Evolutionary conservation across 2,329 filamentous ascomycete species (phyloP), one percentile per base, ranked within the genome.

Genomic region (Fulvia fulva): DNA sequence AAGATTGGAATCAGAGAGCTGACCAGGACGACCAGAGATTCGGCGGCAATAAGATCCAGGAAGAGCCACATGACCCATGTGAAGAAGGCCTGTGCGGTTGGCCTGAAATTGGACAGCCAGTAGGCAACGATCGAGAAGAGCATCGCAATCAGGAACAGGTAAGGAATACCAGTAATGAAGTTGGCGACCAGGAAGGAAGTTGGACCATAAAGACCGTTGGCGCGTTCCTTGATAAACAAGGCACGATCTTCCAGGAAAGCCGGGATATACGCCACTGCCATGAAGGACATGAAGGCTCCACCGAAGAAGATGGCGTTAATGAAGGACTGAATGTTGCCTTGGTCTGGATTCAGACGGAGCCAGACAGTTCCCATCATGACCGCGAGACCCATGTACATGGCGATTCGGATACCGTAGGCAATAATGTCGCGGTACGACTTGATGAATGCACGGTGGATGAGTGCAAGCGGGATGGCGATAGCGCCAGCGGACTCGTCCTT

Each of bases 341-440:
- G 90, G 0, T 80, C 76, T 0, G 87, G 80, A 3, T 81, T 76
- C 2, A 96, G 79, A 5, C 90, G 84, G 14, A 95, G 76, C 87
- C 89, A 96, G 12, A 95, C 88, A 0, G 91, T 95, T 5, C 91
- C 90, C 87, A 93, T 91, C 83, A 94, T 87, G 65, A 94, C 83
- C 1, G 90, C 90, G 16, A 95, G 79, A 75, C 83, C 84, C 60
- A 87, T 79, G 73, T 95, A 94, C 90, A 95, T 95, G 43, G 83
- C 87, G 44, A 94, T 80, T 3, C 91, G 84, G 65, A 94, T 90
- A 0, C 88, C 89, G 68, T 96, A 96, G 0, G 87, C 90, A 53
- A 96, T 84, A 6, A 95, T 81, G 70, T 96, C 91, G 25, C 91
- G 86, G 72, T 92, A 89, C 49, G 85, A 88, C 76, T 96, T 96